Evolutionary conservation across 2,329 filamentous ascomycete genomes (phyloP), one percentile per base, ranked within the genome.

Genomic region (Eurotiales sp.): DNA sequence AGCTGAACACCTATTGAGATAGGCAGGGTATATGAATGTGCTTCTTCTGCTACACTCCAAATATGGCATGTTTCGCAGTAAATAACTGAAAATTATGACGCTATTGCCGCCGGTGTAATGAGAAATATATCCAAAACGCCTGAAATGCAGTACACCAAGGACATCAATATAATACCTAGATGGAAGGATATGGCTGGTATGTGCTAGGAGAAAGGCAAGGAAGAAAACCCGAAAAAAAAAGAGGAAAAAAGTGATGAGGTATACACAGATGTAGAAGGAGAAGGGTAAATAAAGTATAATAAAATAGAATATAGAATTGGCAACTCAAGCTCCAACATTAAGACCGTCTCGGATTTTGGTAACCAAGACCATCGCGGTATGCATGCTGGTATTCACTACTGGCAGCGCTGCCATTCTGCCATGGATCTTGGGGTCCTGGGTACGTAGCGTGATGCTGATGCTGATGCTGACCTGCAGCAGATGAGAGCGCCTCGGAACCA

Each of bases 61-160:
- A n/a, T n/a, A n/a, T n/a, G n/a, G n/a, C n/a, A n/a, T n/a, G n/a
- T n/a, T n/a, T n/a, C n/a, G n/a, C n/a, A n/a, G n/a, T n/a, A n/a
- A n/a, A n/a, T n/a, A n/a, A n/a, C n/a, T n/a, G n/a, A n/a, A n/a
- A n/a, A n/a, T n/a, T n/a, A n/a, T n/a, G n/a, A n/a, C n/a, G n/a
- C n/a, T n/a, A n/a, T n/a, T n/a, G 37, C 77, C 63, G 30, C 79
- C 68, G 5, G 74, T 76, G 62, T 82, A 19, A 40, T 10, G 8
- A 46, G 12, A 47, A 21, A 30, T 3, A 41, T 19, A 39, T 30
- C 46, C 36, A 40, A 17, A 29, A 41, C 46, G 46, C 46, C 46
- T 7, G 46, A 29, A 41, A 48, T 48, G 46, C 46, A 21, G 15
- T 41, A 41, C 15, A 32, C 3, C n/a, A n/a, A n/a, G n/a, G n/a